A percentile compares a stretch with the other conserved stretches of the same genome.
Evolutionary conservation across 2,329 filamentous ascomycete species (phyloP).

Genomic region (Pestalotiopsis sp.): DNA sequence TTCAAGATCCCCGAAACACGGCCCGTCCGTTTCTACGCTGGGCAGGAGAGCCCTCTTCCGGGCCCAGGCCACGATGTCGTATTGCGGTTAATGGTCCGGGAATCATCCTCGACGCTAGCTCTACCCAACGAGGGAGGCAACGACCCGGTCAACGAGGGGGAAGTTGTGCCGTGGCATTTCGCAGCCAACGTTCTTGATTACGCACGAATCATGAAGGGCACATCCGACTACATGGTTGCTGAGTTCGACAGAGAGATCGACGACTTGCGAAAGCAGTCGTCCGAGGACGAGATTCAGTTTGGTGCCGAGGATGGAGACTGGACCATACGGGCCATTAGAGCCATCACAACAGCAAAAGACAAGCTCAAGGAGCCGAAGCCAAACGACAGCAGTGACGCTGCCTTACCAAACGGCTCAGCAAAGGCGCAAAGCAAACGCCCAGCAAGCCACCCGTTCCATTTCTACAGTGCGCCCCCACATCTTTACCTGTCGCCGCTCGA

Average conservation of each 20-base stretch:
- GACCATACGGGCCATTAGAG: conserved; percentile 80
- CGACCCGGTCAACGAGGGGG: conserved; percentile 66
- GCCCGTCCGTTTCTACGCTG: conserved; percentile 87
- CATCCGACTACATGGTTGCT: conserved; percentile 79
- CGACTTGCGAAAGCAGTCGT: conserved; percentile 74
- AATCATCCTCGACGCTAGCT: conserved; percentile 80
- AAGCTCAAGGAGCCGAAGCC: conserved; percentile 56
- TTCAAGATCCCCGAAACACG: conserved; percentile 90
- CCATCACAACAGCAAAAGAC: conserved; percentile 75
- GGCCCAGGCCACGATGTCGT: conserved; percentile 88
- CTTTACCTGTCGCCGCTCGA: conserved; percentile 89
- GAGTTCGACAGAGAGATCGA: conserved; percentile 81
- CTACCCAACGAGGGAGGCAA: conserved; percentile 79
- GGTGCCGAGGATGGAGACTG: conserved; percentile 86
- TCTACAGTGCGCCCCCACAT: conserved; percentile 85
- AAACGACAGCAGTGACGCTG: neutral
- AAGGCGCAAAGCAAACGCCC: conserved; percentile 25
- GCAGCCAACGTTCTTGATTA: conserved; percentile 94
- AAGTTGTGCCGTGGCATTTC: conserved; percentile 93
- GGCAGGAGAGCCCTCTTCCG: conserved; percentile 81
- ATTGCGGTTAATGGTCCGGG: conserved; percentile 80
- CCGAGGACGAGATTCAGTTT: conserved; percentile 89
- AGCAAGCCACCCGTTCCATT: conserved; percentile 67
- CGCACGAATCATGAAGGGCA: conserved; percentile 92
- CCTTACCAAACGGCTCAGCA: neutral